Evolutionary conservation across 106 monocot genomes (phyloP).

Genomic region (Platanthera guangdongensis): DNA sequence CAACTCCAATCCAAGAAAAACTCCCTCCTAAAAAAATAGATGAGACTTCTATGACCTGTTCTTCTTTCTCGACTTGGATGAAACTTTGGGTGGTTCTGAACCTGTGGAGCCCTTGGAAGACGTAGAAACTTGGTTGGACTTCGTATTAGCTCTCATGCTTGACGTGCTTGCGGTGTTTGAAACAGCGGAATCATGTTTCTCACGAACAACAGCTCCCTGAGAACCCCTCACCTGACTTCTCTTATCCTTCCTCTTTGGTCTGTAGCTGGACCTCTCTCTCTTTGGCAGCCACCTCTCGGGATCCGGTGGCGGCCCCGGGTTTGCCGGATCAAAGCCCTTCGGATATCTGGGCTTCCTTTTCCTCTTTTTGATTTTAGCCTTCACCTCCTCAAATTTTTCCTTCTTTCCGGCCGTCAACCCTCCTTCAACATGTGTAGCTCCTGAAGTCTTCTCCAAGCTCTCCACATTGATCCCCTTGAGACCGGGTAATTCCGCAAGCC

Average conservation of each 20-base stretch:
- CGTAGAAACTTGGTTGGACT: slow-evolving; percentile 15
- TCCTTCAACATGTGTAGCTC: slow-evolving; percentile 68
- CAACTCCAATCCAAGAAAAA: no score
- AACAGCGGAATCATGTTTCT: slow-evolving; percentile 56
- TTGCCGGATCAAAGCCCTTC: slow-evolving; percentile 86
- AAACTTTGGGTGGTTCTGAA: slow-evolving; percentile 25
- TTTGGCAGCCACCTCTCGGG: slow-evolving; percentile 95
- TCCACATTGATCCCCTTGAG: slow-evolving; percentile 65
- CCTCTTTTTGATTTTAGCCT: slow-evolving; percentile 72
- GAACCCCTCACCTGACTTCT: slow-evolving; percentile 82
- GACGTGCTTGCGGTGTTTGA: slow-evolving; percentile 5
- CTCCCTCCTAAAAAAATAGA: neutral
- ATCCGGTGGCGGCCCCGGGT: slow-evolving; percentile 90
- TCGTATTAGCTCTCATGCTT: slow-evolving; percentile 11
- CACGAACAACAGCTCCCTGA: slow-evolving; percentile 73
- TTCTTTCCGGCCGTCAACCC: slow-evolving; percentile 22
- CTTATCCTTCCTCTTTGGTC: slow-evolving; percentile 93
- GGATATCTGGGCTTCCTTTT: slow-evolving; percentile 88
- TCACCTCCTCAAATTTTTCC: slow-evolving; percentile 52
- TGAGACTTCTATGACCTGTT: neutral
- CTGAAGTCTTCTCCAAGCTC: slow-evolving; percentile 68
- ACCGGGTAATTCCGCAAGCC: slow-evolving; percentile 53
- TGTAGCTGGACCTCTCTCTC: slow-evolving; percentile 85
- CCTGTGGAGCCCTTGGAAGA: slow-evolving; percentile 24
- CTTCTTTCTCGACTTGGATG: slow-evolving; percentile 50